Base-by-base conservation (phyloP, 2,329 filamentous ascomycete genomes). In the Pseudocercospora vitis region DNA sequence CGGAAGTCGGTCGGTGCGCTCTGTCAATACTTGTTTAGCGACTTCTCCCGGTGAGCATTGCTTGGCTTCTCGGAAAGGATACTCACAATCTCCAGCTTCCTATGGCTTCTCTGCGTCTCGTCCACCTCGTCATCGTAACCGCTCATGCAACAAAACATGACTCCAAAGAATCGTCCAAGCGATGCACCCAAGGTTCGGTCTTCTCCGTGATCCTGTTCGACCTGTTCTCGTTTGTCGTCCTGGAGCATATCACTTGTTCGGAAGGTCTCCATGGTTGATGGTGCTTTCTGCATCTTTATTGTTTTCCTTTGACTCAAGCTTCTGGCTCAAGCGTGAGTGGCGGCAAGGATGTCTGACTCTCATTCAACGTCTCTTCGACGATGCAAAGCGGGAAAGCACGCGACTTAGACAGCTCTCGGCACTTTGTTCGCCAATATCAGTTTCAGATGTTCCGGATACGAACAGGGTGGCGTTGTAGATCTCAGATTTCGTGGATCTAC, bases 1-100 rank as follows among this genome's bases (percentile, higher is more conserved):
- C 66, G 63, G 53, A 70, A 70, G 50, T 70, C 55, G 39, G 64
- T 69, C 9, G 68, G 68, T 12, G 48, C 52, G 53, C 65, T 64
- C 68, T 29, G 26, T 29, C 26, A 29, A 7, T 6, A 29, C 6
- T 29, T 29, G 26, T 29, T 7, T 7, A 11, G 6, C 6, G 6
- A 7, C 26, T 6, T 29, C 26, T 29, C 11, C 26, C 6, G 11
- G 6, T 6, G 26, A 29, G 6, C 11, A 7, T 29, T 29, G 6
- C 26, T 3, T 18, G 42, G 9, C n/a, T 24, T n/a, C n/a, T n/a
- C n/a, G n/a, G n/a, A n/a, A n/a, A n/a, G n/a, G n/a, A n/a, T n/a
- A 28, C 42, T 45, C 54, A 66, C 64, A 31, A 66, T 66, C 37
- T 62, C 56, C 24, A 65, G 42, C 12, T 58, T 45, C 42, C 42